Base-by-base conservation (phyloP, 305 asterid species). In the Fraxinus sp. region DNA sequence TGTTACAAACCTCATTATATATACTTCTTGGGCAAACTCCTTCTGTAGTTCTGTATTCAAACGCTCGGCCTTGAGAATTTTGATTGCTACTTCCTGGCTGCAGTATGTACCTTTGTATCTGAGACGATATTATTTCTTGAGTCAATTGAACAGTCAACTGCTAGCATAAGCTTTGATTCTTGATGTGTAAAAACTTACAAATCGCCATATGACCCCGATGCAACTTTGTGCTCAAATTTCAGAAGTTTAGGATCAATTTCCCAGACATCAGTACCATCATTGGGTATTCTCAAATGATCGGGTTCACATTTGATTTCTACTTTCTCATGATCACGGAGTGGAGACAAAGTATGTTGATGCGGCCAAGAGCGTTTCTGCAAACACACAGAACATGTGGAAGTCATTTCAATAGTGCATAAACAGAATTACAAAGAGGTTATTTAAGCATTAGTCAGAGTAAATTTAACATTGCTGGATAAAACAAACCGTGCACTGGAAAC, bases 81-180 rank as follows among this genome's bases (percentile, higher is more conserved):
- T 96, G 87, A 96, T 94, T 83, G 98, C 99, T 77, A 96, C 98
- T 77, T 96, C 99, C 87, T 96, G 99, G 85, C 97, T 92, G 78
- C 95, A 91, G 87, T 94, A 96, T 49, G 92, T 91, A 66, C 97
- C 99, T 89, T 94, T 94, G 80, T 94, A 96, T 85, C 99, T 96
- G 97, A 32, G 77, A 71, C 75, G 76, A 30, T 32, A 39, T 78
- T 35, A 55, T 49, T 78, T 14, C 18, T 74, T n/a, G 62, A 82
- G 74, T 68, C 43, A 72, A 80, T 66, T 78, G 83, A 70, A 73
- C 71, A 78, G 80, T 79, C 83, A 82, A 77, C 62, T 32, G 81
- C 85, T 85, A 74, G 55, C 70, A 55, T 22, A 75, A 43, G 70
- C 39, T 71, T 55, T 80, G 78, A 39, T 70, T 49, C 39, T 28